phyloP scores from a whole-genome alignment of 768 basidiomycete species.

The Ramaria rubella region DNA sequence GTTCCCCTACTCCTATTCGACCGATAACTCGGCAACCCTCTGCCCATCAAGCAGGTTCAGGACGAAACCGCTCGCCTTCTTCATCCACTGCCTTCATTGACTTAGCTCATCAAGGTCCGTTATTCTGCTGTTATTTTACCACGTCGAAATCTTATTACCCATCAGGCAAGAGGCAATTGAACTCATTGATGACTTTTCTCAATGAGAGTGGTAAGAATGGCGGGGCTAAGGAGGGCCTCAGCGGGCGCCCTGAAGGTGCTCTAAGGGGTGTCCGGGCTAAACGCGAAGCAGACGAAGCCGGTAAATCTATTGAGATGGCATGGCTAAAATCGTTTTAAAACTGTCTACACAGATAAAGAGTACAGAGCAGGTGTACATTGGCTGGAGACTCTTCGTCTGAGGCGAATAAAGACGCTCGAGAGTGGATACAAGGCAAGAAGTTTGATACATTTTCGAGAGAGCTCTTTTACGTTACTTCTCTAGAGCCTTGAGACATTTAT shows the following conservation, averaged over 20 bases:
- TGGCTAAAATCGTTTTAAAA: background rate
- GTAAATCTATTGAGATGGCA: slow-evolving; percentile 32
- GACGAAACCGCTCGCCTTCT: slow-evolving; percentile 71
- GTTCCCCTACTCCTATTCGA: slow-evolving; percentile 67
- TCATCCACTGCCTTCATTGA: slow-evolving; percentile 80
- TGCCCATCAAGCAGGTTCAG: slow-evolving; percentile 39
- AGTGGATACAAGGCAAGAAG: slow-evolving; percentile 68
- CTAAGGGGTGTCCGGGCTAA: slow-evolving; percentile 75
- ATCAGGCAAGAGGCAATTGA: slow-evolving; percentile 77
- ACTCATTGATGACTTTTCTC: slow-evolving; percentile 78
- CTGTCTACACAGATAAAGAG: slow-evolving; percentile 59
- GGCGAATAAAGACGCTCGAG: slow-evolving; percentile 75
- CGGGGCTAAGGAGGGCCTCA: slow-evolving; percentile 52
- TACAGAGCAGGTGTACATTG: slow-evolving; percentile 87
- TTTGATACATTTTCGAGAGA: background rate
- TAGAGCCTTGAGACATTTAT: slow-evolving; percentile 80
- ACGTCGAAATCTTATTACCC: background rate
- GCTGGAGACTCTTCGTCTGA: slow-evolving; percentile 83
- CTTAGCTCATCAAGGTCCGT: slow-evolving; percentile 72
- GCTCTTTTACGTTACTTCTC: background rate
- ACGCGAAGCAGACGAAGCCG: slow-evolving; percentile 87
- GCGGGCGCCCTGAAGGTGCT: slow-evolving; percentile 52
- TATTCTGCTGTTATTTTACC: background rate
- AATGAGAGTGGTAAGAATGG: slow-evolving; percentile 51
- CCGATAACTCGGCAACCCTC: slow-evolving; percentile 73